phyloP scores from a whole-genome alignment of 129 eudicot genomes.

The Pittosporum tobira region DNA sequence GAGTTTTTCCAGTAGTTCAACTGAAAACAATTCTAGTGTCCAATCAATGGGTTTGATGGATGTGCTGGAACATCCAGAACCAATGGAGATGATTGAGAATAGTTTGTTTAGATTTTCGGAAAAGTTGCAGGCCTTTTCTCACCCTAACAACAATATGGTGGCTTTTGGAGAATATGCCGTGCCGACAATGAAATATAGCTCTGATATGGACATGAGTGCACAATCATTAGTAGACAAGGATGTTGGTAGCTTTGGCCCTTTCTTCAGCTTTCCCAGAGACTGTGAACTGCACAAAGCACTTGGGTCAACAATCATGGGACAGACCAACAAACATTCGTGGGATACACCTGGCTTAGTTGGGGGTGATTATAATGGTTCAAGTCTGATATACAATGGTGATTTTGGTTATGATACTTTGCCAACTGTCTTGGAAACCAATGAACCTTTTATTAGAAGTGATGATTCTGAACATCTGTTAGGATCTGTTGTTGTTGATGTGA shows the following conservation, averaged over 20 bases:
- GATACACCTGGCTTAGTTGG: slow-evolving; percentile 14
- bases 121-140: slow-evolving; percentile 11
- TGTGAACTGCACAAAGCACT: slow-evolving; percentile 67
- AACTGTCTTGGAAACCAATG: slow-evolving; percentile 18
- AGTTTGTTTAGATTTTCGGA: slow-evolving; percentile 13
- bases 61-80: slow-evolving; percentile 17
- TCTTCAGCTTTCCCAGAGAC: slow-evolving; percentile 45
- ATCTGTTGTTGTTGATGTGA: slow-evolving; percentile 18
- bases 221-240: slow-evolving; percentile 11
- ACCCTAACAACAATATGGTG: slow-evolving; percentile 7
- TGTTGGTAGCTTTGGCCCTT: slow-evolving; percentile 3
- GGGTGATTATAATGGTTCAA: slow-evolving; percentile 14
- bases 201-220: slow-evolving; percentile 1
- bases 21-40: slow-evolving; percentile 7
- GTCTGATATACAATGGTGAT: slow-evolving; percentile 11
- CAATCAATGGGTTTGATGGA: slow-evolving; percentile 14
- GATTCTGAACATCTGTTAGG: slow-evolving; percentile 24
- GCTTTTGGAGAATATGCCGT: slow-evolving; percentile 11
- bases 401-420: slow-evolving; percentile 9
- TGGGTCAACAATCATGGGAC: slow-evolving; percentile 32
- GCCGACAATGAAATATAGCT: slow-evolving; percentile 10
- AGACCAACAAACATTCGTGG: slow-evolving; percentile 8
- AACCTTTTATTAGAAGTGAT: slow-evolving; percentile 16
- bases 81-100: slow-evolving; percentile 11
- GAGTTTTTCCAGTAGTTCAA: not conserved